Conservation (phyloP, 352 stramenopile species). For the Globisporangium spiculum region DNA sequence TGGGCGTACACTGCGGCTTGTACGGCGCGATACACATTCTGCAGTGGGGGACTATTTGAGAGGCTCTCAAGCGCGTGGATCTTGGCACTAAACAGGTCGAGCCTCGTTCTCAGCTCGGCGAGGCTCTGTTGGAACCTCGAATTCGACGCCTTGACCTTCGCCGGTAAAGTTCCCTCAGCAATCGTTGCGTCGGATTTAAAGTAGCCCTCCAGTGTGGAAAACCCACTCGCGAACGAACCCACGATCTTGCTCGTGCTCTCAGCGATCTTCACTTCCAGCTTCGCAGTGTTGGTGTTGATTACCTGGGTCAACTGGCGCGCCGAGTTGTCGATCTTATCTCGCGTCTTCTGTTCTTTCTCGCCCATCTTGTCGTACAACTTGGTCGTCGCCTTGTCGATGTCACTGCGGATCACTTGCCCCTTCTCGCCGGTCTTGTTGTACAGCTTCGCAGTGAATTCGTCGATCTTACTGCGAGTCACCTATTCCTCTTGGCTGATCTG, state of each 20-base stretch:
- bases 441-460: slow-evolving; percentile 13
- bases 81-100: too few species aligned
- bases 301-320: slow-evolving; percentile 8
- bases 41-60: too few species aligned
- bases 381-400: slow-evolving; percentile 15
- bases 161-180: neutral
- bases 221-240: neutral
- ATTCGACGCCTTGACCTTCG: neutral
- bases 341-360: slow-evolving; percentile 10
- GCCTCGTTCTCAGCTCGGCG: too few species aligned
- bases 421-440: slow-evolving; percentile 11
- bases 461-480: neutral
- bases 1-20: too few species aligned
- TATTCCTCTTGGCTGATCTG: slow-evolving; percentile 11
- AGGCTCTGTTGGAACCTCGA: too few species aligned
- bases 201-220: neutral
- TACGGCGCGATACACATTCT: too few species aligned
- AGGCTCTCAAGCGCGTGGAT: too few species aligned
- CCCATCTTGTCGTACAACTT: slow-evolving; percentile 17
- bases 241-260: neutral
- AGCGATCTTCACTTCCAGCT: neutral
- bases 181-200: neutral
- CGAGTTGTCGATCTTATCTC: slow-evolving; percentile 8
- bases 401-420: slow-evolving; percentile 3
- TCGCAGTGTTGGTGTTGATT: slow-evolving; percentile 15